These are phyloP conservation scores for Fusarium agapanthi DNA, from an alignment of 2,329 filamentous ascomycete species.

Conservation along the genomic window DNA sequence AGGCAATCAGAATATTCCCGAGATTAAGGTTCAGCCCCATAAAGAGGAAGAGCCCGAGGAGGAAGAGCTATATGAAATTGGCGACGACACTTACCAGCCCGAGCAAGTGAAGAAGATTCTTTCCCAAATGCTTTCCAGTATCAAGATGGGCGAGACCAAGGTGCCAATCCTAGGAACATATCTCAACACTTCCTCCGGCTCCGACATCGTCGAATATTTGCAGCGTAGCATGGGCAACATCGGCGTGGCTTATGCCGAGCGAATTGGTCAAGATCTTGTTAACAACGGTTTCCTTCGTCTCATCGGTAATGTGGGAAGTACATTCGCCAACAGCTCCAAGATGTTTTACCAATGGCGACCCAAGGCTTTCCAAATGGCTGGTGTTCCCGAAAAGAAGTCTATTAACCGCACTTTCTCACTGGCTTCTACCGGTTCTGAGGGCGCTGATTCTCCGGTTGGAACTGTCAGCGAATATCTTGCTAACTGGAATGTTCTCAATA, in stretches of 20 bases:
- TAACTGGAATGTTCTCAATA: slow-evolving; percentile 87
- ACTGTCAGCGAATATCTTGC: slow-evolving; percentile 88
- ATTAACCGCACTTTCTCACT: slow-evolving; percentile 79
- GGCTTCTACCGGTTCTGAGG: slow-evolving; percentile 65
- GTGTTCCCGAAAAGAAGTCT: slow-evolving; percentile 87
- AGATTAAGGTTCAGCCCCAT: slow-evolving; percentile 85
- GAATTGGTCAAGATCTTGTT: slow-evolving; percentile 93
- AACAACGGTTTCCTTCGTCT: slow-evolving; percentile 86
- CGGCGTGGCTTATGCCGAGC: slow-evolving; percentile 89
- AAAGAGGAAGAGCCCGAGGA: slow-evolving; percentile 73
- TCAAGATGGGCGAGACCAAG: slow-evolving; percentile 90
- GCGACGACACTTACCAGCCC: slow-evolving; percentile 84
- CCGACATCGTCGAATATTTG: slow-evolving; percentile 95
- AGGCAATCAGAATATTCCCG: slow-evolving; percentile 69
- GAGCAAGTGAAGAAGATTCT: slow-evolving; percentile 94
- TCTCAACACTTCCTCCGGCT: slow-evolving; percentile 87
- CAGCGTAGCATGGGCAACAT: slow-evolving; percentile 86
- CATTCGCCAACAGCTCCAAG: slow-evolving; percentile 96
- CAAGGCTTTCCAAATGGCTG: slow-evolving; percentile 87
- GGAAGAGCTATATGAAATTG: slow-evolving; percentile 87
- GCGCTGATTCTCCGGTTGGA: slow-evolving; percentile 79
- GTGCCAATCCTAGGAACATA: slow-evolving; percentile 96
- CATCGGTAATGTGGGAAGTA: slow-evolving; percentile 92
- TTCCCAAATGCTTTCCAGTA: slow-evolving; percentile 82
- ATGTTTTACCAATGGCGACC: slow-evolving; percentile 98